Evolutionary conservation across 805 yeast genomes (phyloP).

Genomic region (Saccharomycodes ludwigii): DNA sequence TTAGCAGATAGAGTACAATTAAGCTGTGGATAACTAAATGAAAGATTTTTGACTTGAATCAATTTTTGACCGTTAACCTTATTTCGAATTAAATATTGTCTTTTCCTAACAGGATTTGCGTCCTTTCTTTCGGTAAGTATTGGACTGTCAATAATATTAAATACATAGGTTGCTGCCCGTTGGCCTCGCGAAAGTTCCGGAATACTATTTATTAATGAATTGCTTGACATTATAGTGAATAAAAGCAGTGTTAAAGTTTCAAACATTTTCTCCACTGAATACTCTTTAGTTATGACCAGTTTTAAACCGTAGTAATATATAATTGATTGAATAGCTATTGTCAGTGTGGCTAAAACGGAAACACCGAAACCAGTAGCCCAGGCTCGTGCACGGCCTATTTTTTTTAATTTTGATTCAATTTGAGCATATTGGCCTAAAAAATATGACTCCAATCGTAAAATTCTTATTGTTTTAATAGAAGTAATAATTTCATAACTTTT

Average conservation of each 20-base stretch:
- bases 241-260: slow-evolving; percentile 60
- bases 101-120: slow-evolving; percentile 2
- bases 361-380: slow-evolving; percentile 54
- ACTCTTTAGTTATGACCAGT: slow-evolving; percentile 48
- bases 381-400: slow-evolving; percentile 39
- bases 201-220: slow-evolving; percentile 45
- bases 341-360: slow-evolving; percentile 41
- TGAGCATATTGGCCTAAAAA: slow-evolving; percentile 30
- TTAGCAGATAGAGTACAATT: slow-evolving; percentile 8
- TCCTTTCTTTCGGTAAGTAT: slow-evolving; percentile 5
- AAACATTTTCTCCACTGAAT: slow-evolving; percentile 45
- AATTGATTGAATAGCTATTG: slow-evolving; percentile 53
- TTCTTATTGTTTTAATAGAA: slow-evolving; percentile 52
- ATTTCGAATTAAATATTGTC: background rate
- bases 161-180: slow-evolving; percentile 48
- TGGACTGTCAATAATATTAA: slow-evolving; percentile 24
- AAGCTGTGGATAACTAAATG: slow-evolving; percentile 39
- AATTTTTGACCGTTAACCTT: slow-evolving; percentile 6
- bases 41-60: slow-evolving; percentile 32
- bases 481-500: slow-evolving; percentile 37
- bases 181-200: slow-evolving; percentile 77
- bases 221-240: slow-evolving; percentile 59
- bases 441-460: slow-evolving; percentile 37
- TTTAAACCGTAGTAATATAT: slow-evolving; percentile 70
- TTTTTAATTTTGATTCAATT: slow-evolving; percentile 22